Conservation (phyloP, 129 eudicot genomes). For the Ambrosia trifida region DNA sequence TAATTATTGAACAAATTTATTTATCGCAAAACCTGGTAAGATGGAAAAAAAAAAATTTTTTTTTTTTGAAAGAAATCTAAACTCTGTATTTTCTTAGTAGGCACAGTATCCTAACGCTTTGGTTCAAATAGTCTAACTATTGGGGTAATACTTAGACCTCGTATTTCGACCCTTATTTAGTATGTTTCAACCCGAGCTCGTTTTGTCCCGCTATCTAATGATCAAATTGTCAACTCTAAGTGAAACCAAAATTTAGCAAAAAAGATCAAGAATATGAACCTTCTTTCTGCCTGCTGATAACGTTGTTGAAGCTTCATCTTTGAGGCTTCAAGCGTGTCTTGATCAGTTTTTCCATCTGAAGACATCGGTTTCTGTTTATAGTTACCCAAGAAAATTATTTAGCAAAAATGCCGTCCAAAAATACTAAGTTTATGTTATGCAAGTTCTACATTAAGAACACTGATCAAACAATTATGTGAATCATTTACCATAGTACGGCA, state of each 20-base stretch:
- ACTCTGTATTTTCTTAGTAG: too few relatives aligned
- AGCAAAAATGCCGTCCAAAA: background rate
- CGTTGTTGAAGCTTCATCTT: constrained; percentile 95
- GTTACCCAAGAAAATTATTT: constrained; percentile 6
- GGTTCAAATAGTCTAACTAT: too few relatives aligned
- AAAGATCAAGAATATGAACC: constrained; percentile 44
- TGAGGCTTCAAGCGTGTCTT: constrained; percentile 62
- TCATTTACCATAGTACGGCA: background rate
- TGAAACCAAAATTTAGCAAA: background rate
- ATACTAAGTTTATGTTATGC: background rate
- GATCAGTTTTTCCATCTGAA: constrained; percentile 36
- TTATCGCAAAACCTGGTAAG: too few relatives aligned
- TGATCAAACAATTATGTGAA: background rate
- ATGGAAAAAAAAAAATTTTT: too few relatives aligned
- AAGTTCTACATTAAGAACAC: background rate
- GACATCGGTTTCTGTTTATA: constrained; percentile 41
- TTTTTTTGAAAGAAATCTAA: too few relatives aligned
- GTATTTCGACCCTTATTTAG: too few relatives aligned
- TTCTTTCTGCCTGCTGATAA: constrained; percentile 77
- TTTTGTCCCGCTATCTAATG: background rate
- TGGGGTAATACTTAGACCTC: too few relatives aligned
- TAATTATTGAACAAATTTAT: too few relatives aligned
- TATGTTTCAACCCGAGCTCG: background rate
- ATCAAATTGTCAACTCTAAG: background rate
- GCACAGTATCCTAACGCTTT: too few relatives aligned